A percentile compares a stretch with the other conserved stretches of the same genome.
phyloP scores from a whole-genome alignment of 2,329 filamentous ascomycete genomes.

The Chrysosporium keratinophilum region DNA sequence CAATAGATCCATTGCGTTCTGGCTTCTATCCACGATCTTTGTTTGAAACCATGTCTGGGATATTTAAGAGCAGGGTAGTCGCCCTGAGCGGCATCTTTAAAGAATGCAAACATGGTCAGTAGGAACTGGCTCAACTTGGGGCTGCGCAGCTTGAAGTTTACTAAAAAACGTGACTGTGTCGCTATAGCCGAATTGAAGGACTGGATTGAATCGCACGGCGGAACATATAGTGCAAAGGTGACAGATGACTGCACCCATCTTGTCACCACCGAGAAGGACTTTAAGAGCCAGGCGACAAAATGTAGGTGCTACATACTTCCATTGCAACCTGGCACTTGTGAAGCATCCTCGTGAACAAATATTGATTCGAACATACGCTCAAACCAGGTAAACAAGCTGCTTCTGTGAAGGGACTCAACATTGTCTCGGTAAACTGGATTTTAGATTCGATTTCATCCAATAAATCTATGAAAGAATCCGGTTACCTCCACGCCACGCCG shows the following conservation, averaged over 20 bases:
- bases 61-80: slow-evolving; percentile 33
- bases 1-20: neutral
- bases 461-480: slow-evolving; percentile 32
- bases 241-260: slow-evolving; percentile 30
- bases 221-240: slow-evolving; percentile 25
- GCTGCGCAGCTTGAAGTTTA: neutral
- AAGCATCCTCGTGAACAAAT: neutral
- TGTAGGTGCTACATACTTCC: slow-evolving; percentile 21
- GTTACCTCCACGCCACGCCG: slow-evolving; percentile 26
- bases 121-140: slow-evolving; percentile 6
- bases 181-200: slow-evolving; percentile 24
- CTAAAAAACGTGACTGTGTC: neutral
- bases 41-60: slow-evolving; percentile 19
- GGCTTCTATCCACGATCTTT: too few species aligned
- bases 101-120: slow-evolving; percentile 41
- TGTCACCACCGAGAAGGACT: slow-evolving; percentile 30
- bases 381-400: slow-evolving; percentile 38
- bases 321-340: neutral
- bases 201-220: slow-evolving; percentile 28
- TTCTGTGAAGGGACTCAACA: slow-evolving; percentile 31
- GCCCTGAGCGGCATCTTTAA: slow-evolving; percentile 53
- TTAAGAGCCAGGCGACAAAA: slow-evolving; percentile 28
- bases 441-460: slow-evolving; percentile 42
- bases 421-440: slow-evolving; percentile 55
- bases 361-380: neutral